Conservation (phyloP, 2,329 filamentous ascomycete genomes). For the Pseudogymnoascus sp. region DNA sequence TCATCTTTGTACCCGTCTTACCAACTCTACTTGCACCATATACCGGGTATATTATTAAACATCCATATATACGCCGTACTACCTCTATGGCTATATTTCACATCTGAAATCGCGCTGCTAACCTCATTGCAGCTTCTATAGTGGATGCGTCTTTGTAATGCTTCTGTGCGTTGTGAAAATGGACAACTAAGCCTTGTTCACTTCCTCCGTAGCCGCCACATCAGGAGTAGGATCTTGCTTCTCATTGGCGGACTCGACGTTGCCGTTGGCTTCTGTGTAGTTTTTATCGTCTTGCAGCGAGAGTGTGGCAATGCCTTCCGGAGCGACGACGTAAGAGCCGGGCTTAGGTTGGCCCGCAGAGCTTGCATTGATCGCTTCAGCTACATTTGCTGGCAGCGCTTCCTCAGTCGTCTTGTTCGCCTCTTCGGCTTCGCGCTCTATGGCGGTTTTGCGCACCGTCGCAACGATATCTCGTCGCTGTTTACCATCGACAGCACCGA, state of each 20-base stretch:
- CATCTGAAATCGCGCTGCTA: neutral
- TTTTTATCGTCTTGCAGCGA: slow-evolving; percentile 6
- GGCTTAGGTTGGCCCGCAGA: neutral
- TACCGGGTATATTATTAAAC: slow-evolving; percentile 1
- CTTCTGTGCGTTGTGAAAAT: neutral
- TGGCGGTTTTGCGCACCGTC: slow-evolving; percentile 37
- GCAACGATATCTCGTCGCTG: slow-evolving; percentile 42
- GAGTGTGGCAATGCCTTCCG: neutral
- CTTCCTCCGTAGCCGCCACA: neutral
- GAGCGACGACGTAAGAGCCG: neutral
- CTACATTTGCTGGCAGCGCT: neutral
- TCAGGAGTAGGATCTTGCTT: neutral
- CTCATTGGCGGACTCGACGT: neutral
- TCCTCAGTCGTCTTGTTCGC: neutral
- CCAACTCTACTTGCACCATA: neutral
- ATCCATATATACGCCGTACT: neutral
- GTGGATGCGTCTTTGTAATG: neutral
- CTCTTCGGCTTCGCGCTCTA: neutral
- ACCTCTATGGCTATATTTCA: neutral
- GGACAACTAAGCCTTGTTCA: neutral
- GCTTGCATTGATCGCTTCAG: neutral
- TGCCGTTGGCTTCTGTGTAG: neutral
- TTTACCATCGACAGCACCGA: slow-evolving; percentile 40
- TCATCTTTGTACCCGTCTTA: neutral
- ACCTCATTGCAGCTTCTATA: neutral